Base-by-base conservation (phyloP, 1,284 basidiomycete genomes). In the Tremellales sp. region DNA sequence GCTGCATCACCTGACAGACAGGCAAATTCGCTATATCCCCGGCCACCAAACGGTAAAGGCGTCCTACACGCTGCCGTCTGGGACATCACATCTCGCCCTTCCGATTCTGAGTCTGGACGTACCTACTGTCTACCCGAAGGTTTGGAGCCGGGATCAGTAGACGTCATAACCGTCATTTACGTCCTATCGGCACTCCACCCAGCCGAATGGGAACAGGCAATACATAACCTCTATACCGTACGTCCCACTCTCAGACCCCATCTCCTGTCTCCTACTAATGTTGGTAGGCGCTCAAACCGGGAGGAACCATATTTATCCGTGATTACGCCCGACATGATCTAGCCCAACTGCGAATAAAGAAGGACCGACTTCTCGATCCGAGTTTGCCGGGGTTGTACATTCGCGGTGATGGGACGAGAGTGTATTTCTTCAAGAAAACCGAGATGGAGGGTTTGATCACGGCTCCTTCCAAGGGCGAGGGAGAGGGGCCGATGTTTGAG, bases 311-410 rank as follows among this genome's bases (percentile, higher is more conserved):
- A 8, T 78, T 97, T 2, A 79, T 98, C 54, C 83, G 96, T 5
- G 96, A 99, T 70, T 99, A 98, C 65, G 96, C 92, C 0, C 81
- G 96, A 23, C 82, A 97, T 68, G 96, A 99, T 69, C 81, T 91
- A 45, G 87, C 92, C 1, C 94, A 98, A 73, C 77, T 99, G 22
- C 80, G 96, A 4, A 97, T 98, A 79, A 94, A 90, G 72, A 81
- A 82, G 17, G 84, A 86, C 2, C 80, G 96, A 25, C 79, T 98
- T 56, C 80, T 98, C 13, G 86, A 89, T 35, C 89, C 93, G 45
- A 93, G 91, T 66, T 89, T 91, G 54, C 90, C 94, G 45, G 93
- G 94, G 68, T 88, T 94, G 57, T 97, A 97, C 64, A 85, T 93
- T 44, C 82, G 94, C 42, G 94, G 94, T 1, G 94, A 98, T 73